Base-by-base conservation (phyloP, 352 stramenopile species). In the Blastocystis sp. region DNA sequence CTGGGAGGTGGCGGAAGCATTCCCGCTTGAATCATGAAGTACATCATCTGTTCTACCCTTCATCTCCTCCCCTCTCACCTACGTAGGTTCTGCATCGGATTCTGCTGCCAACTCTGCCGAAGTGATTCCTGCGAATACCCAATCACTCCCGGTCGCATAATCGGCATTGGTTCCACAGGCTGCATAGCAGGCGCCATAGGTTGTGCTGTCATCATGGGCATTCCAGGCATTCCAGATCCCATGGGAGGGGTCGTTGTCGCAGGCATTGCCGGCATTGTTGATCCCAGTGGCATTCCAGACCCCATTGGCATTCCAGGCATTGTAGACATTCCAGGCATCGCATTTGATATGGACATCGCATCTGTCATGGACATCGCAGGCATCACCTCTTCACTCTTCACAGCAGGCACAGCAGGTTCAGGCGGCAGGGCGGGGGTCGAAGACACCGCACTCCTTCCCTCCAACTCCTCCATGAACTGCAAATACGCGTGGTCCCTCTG, bases 391-490 rank as follows among this genome's bases (percentile, higher is more conserved):
- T 21, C 34, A 14, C 60, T n/a, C n/a, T n/a, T 7, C 21, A 11
- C n/a, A 7, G 60, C 60, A 38, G n/a, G 0, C 21, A 7, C 21
- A 28, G 0, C 60, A 34, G 3, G 34, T 45, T 3, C 17, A 48
- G 4, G 61, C 3, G 7, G 61, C 28, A 66, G 61, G 1, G 11
- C 40, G 3, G 4, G 61, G 0, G 11, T 3, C 40, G 3, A 1
- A 66, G 40, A n/a, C 61, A 0, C n/a, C n/a, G 0, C 61, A 2
- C 3, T 21, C n/a, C 48, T 76, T 0, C 77, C 77, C 24, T 87
- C 77, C 62, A 87, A 63, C 42, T 87, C 77, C 21, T 52, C 48
- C n/a, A 87, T 64, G 48, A 87, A 87, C 42, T 79, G 43, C 42
- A 62, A 43, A 87, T 77, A 87, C 11, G 77, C 65, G 21, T 19